Base-by-base conservation (phyloP, 1,139 yeast species). In the Saccharomyces hybrid region DNA sequence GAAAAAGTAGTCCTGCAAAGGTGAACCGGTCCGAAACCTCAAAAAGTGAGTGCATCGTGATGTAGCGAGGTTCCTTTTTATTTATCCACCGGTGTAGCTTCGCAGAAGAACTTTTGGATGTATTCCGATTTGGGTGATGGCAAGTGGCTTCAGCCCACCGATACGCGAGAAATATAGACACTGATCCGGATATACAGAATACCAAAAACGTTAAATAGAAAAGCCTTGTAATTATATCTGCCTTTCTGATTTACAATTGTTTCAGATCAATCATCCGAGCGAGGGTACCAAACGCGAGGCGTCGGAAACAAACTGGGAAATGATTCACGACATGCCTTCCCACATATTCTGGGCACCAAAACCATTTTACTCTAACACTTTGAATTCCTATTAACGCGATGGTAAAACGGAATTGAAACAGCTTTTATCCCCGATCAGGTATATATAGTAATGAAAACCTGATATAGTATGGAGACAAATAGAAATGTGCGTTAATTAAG, bases 1-100 rank as follows among this genome's bases (percentile, higher is more conserved):
- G 9, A 49, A 53, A 21, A 51, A 50, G 14, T n/a, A 38, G n/a
- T 19, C 26, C 19, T 38, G n/a, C 16, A 4, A 53, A 42, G 21
- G 8, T 11, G 5, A 50, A 27, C 14, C 21, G 26, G 5, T 32
- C 24, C 7, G 46, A 50, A 24, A 42, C 19, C 12, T 11, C 24
- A 24, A 49, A 29, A 29, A 26, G 29, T 28, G 38, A 29, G 3
- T 41, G 27, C 28, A 28, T 26, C 9, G 8, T 29, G 3, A 29
- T 31, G 32, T 24, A 48, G 2, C 14, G 21, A 9, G 24, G 11
- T 7, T 16, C 19, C 1, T 8, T 38, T 11, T 9, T 32, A 2
- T 32, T 32, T 12, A n/a, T 34, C 4, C 19, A n/a, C n/a, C 16
- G 7, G 41, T 34, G 19, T 34, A n/a, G 9, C 41, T 14, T 14